A percentile compares a stretch with the other conserved stretches of the same genome.
phyloP scores from a whole-genome alignment of 768 basidiomycete species.

The Rhodotorula sphaerocarpa region DNA sequence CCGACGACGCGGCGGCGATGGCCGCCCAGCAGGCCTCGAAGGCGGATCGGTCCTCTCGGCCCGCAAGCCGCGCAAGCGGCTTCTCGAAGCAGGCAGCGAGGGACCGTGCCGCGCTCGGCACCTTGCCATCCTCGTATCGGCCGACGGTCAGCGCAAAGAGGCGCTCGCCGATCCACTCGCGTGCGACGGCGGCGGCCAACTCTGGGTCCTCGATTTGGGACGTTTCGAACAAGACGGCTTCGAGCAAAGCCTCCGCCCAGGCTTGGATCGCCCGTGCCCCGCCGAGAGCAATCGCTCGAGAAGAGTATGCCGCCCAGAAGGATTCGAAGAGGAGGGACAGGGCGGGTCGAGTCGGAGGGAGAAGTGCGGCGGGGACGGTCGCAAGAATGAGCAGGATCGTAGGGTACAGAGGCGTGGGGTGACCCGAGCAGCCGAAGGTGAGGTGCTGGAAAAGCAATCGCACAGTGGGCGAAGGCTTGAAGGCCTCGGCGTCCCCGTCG shows the following conservation, averaged over 20 bases:
- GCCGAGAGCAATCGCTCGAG: constrained; percentile 53
- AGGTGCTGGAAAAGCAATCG: constrained; percentile 65
- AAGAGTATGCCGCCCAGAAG: constrained; percentile 74
- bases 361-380: constrained; percentile 56
- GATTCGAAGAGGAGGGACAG: constrained; percentile 57
- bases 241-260: constrained; percentile 59
- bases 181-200: constrained; percentile 40
- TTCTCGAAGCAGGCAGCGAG: constrained; percentile 1
- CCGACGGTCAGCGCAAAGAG: background rate
- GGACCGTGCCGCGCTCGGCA: background rate
- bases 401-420: constrained; percentile 66
- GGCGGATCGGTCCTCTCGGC: background rate
- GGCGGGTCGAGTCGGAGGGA: constrained; percentile 42
- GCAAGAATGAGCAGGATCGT: constrained; percentile 70
- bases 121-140: background rate
- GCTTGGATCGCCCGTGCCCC: constrained; percentile 29
- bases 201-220: constrained; percentile 46
- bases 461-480: constrained; percentile 40
- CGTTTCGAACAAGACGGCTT: constrained; percentile 57
- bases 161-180: constrained; percentile 19
- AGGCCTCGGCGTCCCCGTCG: background rate
- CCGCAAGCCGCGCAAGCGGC: constrained; percentile 6
- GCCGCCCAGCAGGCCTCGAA: constrained; percentile 5
- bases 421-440: constrained; percentile 64
- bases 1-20: background rate